Evolutionary conservation across 2,329 filamentous ascomycete genomes (phyloP).

Genomic region (Monilinia fructigena): DNA sequence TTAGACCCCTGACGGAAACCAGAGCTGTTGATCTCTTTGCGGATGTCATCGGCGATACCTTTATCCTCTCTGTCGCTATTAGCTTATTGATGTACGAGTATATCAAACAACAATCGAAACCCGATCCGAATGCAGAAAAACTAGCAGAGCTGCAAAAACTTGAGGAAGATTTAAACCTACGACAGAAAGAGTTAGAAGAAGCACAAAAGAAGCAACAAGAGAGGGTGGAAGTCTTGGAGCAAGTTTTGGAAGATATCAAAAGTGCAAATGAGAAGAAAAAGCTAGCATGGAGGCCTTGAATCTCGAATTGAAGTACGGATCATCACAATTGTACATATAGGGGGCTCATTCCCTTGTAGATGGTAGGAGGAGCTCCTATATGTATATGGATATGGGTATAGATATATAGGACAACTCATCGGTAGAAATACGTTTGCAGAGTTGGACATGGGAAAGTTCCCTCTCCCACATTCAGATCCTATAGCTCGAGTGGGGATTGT

Average conservation of each 20-base stretch:
- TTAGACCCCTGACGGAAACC: slow-evolving; percentile 59
- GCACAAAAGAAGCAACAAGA: slow-evolving; percentile 42
- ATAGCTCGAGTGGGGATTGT: background rate
- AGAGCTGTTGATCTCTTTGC: slow-evolving; percentile 68
- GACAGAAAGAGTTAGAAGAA: slow-evolving; percentile 55
- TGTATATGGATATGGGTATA: too few relatives aligned
- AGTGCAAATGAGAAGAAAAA: slow-evolving; percentile 35
- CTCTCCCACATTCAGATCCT: background rate
- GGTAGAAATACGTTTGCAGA: background rate
- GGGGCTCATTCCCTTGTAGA: background rate
- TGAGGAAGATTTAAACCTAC: slow-evolving; percentile 51
- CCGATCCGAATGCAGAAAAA: slow-evolving; percentile 56
- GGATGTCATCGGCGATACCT: slow-evolving; percentile 62
- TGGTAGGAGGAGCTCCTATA: too few relatives aligned
- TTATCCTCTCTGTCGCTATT: slow-evolving; percentile 59
- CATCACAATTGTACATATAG: background rate
- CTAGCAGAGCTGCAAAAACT: slow-evolving; percentile 53
- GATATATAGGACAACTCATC: background rate
- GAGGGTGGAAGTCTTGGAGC: slow-evolving; percentile 39
- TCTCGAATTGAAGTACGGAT: background rate
- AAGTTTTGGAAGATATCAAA: slow-evolving; percentile 38
- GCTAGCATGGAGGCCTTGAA: slow-evolving; percentile 25
- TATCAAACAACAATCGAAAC: slow-evolving; percentile 57
- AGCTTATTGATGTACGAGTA: slow-evolving; percentile 62
- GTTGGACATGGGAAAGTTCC: background rate